Evolutionary conservation across 78 protist species (phyloP).

Genomic region (Creolimax fragrantissima): DNA sequence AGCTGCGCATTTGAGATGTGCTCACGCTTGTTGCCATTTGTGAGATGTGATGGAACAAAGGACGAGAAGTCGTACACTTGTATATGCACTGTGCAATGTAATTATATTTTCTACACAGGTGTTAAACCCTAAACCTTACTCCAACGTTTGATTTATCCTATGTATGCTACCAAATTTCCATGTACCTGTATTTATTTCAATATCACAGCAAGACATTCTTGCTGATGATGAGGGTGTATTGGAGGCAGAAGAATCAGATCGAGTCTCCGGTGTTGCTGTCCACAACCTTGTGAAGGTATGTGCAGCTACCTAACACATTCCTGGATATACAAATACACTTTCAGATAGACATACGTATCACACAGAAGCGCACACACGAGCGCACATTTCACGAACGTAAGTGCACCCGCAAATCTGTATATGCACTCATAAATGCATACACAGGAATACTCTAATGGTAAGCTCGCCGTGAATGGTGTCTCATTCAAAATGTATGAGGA

Average conservation of each 20-base stretch:
- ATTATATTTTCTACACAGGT: too few species aligned
- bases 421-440: background rate
- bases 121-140: too few species aligned
- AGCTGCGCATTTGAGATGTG: too few species aligned
- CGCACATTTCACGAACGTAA: too few species aligned
- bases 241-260: background rate
- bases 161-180: too few species aligned
- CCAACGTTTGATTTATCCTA: too few species aligned
- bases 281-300: background rate
- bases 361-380: background rate
- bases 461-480: conserved; percentile 18
- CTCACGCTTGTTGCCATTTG: too few species aligned
- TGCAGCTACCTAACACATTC: background rate
- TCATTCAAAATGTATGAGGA: conserved; percentile 7
- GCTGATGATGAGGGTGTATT: background rate
- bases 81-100: too few species aligned
- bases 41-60: too few species aligned
- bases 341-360: background rate
- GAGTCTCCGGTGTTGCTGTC: background rate
- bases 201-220: background rate
- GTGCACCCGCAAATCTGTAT: background rate
- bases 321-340: background rate
- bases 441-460: conserved; percentile 5
- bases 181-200: background rate
- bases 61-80: too few species aligned